phyloP scores from a whole-genome alignment of 139 green algal genomes.

The Edaphochlamys debaryana region DNA sequence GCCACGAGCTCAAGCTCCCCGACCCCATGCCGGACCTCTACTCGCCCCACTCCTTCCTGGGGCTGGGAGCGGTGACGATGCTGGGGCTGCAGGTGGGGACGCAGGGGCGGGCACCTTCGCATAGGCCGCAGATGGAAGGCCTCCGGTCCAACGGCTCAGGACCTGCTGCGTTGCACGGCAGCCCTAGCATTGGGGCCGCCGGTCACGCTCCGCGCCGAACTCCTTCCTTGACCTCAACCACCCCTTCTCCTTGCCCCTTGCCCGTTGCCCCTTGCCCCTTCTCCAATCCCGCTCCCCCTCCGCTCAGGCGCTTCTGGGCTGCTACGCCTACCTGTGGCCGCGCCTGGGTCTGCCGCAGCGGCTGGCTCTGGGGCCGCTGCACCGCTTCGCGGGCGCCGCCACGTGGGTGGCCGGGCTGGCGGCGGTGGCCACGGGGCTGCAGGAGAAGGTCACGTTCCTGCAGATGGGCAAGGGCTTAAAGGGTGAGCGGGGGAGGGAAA shows the following conservation, averaged over 20 bases:
- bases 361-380: constrained; percentile 46
- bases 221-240: background rate
- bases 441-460: constrained; percentile 56
- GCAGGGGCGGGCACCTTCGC: too few species aligned
- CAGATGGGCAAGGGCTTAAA: constrained; percentile 32
- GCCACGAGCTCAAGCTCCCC: constrained; percentile 73
- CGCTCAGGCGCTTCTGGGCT: constrained; percentile 31
- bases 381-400: constrained; percentile 43
- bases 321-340: constrained; percentile 45
- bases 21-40: constrained; percentile 74
- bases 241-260: background rate
- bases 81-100: constrained; percentile 53
- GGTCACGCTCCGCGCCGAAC: too few species aligned
- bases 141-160: too few species aligned
- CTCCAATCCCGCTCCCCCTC: background rate
- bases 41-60: constrained; percentile 68
- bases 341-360: constrained; percentile 12
- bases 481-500: too few species aligned
- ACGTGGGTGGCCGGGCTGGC: constrained; percentile 53
- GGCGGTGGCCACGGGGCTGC: constrained; percentile 49
- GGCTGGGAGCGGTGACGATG: constrained; percentile 51
- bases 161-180: too few species aligned
- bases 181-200: too few species aligned
- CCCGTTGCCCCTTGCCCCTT: background rate
- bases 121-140: too few species aligned